These are phyloP conservation scores for Epichloe festucae DNA, from an alignment of 2,329 filamentous ascomycete genomes.

Conservation along the genomic window DNA sequence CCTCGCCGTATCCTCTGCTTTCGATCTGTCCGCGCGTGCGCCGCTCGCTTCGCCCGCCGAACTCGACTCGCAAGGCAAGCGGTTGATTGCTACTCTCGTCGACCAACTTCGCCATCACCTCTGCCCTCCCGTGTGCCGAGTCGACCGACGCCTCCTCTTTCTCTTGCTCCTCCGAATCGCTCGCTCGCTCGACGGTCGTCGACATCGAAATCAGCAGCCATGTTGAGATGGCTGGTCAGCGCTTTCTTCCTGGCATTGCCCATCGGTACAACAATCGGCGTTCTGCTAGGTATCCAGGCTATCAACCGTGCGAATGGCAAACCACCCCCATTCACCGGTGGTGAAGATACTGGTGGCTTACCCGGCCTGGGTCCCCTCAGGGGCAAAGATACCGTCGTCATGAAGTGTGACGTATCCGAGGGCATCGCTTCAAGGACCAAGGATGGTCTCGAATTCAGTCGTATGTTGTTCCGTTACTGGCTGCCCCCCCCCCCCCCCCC, in stretches of 20 bases:
- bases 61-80: not conserved
- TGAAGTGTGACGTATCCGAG: constrained; percentile 29
- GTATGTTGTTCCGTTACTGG: constrained; percentile 22
- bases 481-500: too few relatives aligned
- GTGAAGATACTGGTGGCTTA: constrained; percentile 9
- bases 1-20: not conserved
- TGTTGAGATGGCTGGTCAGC: constrained; percentile 35
- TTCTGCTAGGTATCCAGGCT: constrained; percentile 36
- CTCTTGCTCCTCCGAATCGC: not conserved
- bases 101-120: not conserved
- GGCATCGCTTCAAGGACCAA: constrained; percentile 32
- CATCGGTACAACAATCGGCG: constrained; percentile 34
- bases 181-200: not conserved
- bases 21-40: not conserved
- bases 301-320: constrained; percentile 28
- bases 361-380: constrained; percentile 2
- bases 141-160: not conserved
- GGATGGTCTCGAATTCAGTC: constrained; percentile 29
- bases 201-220: constrained; percentile 11
- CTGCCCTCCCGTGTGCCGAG: not conserved
- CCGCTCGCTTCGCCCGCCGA: constrained; percentile 5
- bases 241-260: constrained; percentile 35
- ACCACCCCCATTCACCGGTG: constrained; percentile 27
- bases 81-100: not conserved
- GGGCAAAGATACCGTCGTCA: constrained; percentile 22